phyloP scores from a whole-genome alignment of 345 rosid species.

The Cardamine resedifolia region DNA sequence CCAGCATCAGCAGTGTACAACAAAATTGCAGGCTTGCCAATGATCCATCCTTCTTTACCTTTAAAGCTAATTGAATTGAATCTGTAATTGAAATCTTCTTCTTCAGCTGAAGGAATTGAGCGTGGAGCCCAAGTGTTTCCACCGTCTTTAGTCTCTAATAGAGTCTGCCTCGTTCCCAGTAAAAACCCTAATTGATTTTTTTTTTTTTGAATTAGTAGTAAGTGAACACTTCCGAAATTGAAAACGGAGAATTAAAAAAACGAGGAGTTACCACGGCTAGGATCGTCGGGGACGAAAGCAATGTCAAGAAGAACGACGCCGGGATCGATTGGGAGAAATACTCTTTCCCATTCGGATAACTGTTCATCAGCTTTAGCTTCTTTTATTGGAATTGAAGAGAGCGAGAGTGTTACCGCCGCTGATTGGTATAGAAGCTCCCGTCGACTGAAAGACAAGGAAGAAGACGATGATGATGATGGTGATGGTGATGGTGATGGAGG shows the following conservation, averaged over 20 bases:
- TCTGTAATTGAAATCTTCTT: constrained; percentile 94
- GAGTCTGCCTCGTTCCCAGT: constrained; percentile 82
- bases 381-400: constrained; percentile 35
- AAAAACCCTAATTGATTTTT: constrained; percentile 55
- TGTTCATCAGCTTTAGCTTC: constrained; percentile 54
- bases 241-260: not conserved
- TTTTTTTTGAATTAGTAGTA: not conserved
- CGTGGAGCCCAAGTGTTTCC: constrained; percentile 80
- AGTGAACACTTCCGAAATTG: not conserved
- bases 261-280: constrained; percentile 51
- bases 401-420: constrained; percentile 45
- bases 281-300: constrained; percentile 81
- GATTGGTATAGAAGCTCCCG: constrained; percentile 55
- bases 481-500: constrained; percentile 14
- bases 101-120: constrained; percentile 88
- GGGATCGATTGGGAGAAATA: constrained; percentile 73
- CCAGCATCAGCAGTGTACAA: constrained; percentile 80
- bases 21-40: constrained; percentile 88
- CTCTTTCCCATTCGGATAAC: constrained; percentile 81
- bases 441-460: constrained; percentile 42
- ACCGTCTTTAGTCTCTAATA: constrained; percentile 87
- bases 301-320: constrained; percentile 96
- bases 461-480: constrained; percentile 20
- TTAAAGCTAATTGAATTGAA: constrained; percentile 84
- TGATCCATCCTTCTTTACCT: constrained; percentile 97